Evolutionary conservation across 2,329 filamentous ascomycete genomes (phyloP).

Genomic region (Albifimbria verrucaria): DNA sequence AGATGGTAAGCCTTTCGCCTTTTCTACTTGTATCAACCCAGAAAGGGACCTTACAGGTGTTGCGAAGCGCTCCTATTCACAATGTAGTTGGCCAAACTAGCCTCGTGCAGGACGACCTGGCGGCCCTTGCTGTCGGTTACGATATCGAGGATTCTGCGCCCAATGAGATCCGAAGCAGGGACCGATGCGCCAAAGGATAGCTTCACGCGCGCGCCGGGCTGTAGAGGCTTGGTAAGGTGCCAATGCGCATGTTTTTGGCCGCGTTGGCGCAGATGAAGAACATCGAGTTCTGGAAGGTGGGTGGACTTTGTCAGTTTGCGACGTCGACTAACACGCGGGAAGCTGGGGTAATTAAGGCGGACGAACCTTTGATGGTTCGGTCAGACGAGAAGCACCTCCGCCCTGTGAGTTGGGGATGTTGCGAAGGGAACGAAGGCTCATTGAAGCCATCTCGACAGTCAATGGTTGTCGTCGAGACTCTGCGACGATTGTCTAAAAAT

Average conservation of each 20-base stretch:
- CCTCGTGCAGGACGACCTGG: conserved; percentile 56
- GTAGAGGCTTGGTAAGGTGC: conserved; percentile 34
- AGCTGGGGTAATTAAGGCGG: neutral
- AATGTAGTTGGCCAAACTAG: conserved; percentile 72
- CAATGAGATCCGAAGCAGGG: conserved; percentile 58
- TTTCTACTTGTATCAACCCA: neutral
- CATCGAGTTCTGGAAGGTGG: conserved; percentile 31
- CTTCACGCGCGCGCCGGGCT: conserved; percentile 24
- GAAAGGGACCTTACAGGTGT: too few species aligned
- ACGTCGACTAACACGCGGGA: neutral
- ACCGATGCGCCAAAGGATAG: conserved; percentile 45
- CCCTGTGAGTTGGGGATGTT: neutral
- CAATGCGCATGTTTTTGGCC: conserved; percentile 32
- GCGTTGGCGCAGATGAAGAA: conserved; percentile 37
- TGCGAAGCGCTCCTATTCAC: conserved; percentile 65
- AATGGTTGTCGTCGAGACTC: neutral
- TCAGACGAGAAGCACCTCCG: conserved; percentile 20
- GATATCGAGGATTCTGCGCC: conserved; percentile 55
- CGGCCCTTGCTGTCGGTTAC: conserved; percentile 49
- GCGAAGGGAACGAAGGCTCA: neutral
- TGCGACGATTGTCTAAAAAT: neutral
- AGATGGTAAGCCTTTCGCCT: neutral
- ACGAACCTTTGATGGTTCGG: conserved; percentile 22
- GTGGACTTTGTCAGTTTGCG: conserved; percentile 10
- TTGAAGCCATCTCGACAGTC: neutral